A percentile compares a stretch with the other conserved stretches of the same genome.
These are phyloP conservation scores for Linum trigynum DNA, from an alignment of 345 rosid species.

Conservation along the genomic window DNA sequence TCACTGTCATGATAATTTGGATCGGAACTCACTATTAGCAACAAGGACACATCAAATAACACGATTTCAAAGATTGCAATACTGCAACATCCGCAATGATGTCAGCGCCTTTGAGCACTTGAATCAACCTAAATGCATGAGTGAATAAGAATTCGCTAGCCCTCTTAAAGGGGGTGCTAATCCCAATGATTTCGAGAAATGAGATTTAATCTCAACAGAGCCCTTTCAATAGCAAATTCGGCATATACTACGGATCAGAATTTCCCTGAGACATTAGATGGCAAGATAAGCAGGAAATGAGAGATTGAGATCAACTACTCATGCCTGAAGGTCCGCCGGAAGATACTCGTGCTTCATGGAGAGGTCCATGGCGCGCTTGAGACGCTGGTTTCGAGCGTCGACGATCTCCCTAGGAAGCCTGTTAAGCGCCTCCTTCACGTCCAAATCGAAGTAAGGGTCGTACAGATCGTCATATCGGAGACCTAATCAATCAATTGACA, in stretches of 20 bases:
- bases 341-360: conserved; percentile 97
- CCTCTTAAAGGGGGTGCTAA: too few species aligned
- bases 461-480: conserved; percentile 84
- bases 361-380: conserved; percentile 97
- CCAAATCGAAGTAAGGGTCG: conserved; percentile 75
- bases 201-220: too few species aligned
- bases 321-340: conserved; percentile 67
- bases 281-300: background rate
- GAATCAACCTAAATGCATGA: too few species aligned
- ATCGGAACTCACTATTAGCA: too few species aligned
- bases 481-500: conserved; percentile 31
- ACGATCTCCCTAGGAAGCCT: conserved; percentile 84
- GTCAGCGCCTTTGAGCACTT: too few species aligned
- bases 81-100: too few species aligned
- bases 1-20: background rate
- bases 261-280: background rate
- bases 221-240: background rate
- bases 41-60: too few species aligned
- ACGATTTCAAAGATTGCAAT: too few species aligned
- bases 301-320: background rate
- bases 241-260: background rate
- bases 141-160: too few species aligned
- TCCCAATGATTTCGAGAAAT: too few species aligned
- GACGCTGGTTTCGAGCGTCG: conserved; percentile 91
- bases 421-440: conserved; percentile 76